Evolutionary conservation across 352 stramenopile species (phyloP), one percentile per base, ranked within the genome.

Genomic region (Blastocystis hominis): DNA sequence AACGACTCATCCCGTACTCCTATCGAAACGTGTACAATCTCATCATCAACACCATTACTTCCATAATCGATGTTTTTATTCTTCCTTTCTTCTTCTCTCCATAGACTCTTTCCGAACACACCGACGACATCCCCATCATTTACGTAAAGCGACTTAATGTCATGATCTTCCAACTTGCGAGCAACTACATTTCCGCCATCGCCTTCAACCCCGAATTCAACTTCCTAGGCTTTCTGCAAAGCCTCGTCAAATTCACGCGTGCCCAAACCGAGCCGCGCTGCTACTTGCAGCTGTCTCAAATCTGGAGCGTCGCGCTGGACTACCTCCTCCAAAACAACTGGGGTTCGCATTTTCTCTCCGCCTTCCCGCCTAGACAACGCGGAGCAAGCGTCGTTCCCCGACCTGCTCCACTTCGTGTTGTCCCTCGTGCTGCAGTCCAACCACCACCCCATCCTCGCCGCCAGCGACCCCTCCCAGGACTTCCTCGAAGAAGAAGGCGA

Each of bases 141-240:
- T 84, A 84, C n/a, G 15, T 68, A 15, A 84, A 84, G 47, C 72
- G 54, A 5, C 54, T 84, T 17, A 84, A 68, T 64, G 34, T 84
- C 9, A 30, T 84, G 13, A 34, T 84, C 15, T 84, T 66, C 34
- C 15, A 84, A 30, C 56, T 84, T 13, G 54, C 55, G 2, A 30
- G 24, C 3, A 64, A 84, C 55, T 84, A 84, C 55, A 56, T 84
- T 30, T 46, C 72, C 36, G 53, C 50, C 13, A 84, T 84, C 20
- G 38, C 40, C 24, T 34, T 24, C 47, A 36, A 64, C 50, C 55
- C 46, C 5, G 44, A 66, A 7, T 84, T 84, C 50, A 34, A 42
- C 30, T 64, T 64, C 24, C 13, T 69, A 20, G 30, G 38, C 3
- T 84, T 68, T 6, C 50, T 84, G 5, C 13, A 4, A 6, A 46